Percentiles rank a stretch among this genome's conserved stretches.
phyloP scores from a whole-genome alignment of 345 rosid species.

The Jatropha curcas region DNA sequence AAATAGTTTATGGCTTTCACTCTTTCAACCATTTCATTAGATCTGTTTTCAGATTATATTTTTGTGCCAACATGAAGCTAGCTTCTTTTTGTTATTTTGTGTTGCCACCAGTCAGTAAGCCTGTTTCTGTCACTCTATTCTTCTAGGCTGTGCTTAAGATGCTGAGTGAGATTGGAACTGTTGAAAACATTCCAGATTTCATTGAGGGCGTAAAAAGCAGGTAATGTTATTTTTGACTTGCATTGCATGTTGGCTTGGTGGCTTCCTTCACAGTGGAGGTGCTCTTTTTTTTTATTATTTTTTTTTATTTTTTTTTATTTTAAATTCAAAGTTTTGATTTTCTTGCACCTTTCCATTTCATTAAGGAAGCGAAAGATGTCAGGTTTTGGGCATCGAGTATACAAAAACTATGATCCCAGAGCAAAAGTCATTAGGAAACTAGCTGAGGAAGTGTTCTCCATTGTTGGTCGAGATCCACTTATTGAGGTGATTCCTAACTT shows the following conservation, averaged over 20 bases:
- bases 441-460: conserved; percentile 93
- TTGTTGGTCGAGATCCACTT: conserved; percentile 96
- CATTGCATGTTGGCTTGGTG: not conserved
- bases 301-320: not conserved
- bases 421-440: conserved; percentile 90
- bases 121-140: conserved; percentile 15
- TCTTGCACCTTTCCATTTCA: conserved; percentile 2
- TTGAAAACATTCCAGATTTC: conserved; percentile 91
- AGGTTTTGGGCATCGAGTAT: conserved; percentile 99
- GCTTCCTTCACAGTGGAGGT: not conserved
- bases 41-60: not conserved
- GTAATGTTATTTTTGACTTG: conserved; percentile 32
- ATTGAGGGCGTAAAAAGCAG: conserved; percentile 94
- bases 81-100: not conserved
- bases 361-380: conserved; percentile 94
- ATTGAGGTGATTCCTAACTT: conserved; percentile 65
- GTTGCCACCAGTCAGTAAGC: not conserved
- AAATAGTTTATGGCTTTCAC: not conserved
- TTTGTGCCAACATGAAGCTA: not conserved
- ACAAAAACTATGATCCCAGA: conserved; percentile 96
- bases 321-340: conserved; percentile 10
- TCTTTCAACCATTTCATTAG: not conserved
- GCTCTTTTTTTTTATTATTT: too few species aligned
- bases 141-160: conserved; percentile 97
- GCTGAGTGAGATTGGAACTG: conserved; percentile 82